Evolutionary conservation across 176 grass and related monocot species (phyloP), one percentile per base, ranked within the genome.

Genomic region (Oryza australiensis): DNA sequence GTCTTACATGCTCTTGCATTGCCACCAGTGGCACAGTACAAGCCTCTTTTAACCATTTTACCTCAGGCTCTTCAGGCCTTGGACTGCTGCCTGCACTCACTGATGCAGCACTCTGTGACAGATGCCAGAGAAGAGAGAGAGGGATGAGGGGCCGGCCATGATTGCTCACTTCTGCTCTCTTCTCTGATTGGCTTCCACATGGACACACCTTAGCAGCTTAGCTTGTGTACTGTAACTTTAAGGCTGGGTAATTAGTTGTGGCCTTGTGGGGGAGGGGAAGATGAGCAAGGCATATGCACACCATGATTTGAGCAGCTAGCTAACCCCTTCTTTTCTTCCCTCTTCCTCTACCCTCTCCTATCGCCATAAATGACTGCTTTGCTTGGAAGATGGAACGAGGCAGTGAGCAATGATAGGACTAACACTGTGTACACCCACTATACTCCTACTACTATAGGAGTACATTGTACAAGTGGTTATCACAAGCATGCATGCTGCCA

Each of bases 11-110:
- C 55, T 53, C 18, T 55, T 55, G 18, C 22, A 24, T 24, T 60
- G 40, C 82, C 63, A 53, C 45, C 81, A 67, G 45, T 40, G 59
- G 66, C 63, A 80, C 77, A 60, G 82, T 65, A 59, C 80, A 74
- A 7, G 28, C 67, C 60, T 57, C 40, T 74, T 86, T 90, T 90
- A 79, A 90, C 74, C 88, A 82, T 78, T 81, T 89, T 73, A 90
- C 83, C 73, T 78, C 71, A 70, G 40, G 55, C 22, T 60, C 55
- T 60, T 60, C 55, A 24, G 20, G 64, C 70, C 69, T 60, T 63
- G 23, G 72, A 49, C 66, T 75, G 64, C 43, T 28, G 26, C 16
- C 46, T 70, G 71, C 32, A 45, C 70, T 53, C 38, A 10, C 49
- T 64, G 81, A 68, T 63, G 81, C 69, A 42, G 68, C 74, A 24